phyloP scores from a whole-genome alignment of 225 moss, liverwort and hornwort genomes.

The Physcomitrellopsis africana region DNA sequence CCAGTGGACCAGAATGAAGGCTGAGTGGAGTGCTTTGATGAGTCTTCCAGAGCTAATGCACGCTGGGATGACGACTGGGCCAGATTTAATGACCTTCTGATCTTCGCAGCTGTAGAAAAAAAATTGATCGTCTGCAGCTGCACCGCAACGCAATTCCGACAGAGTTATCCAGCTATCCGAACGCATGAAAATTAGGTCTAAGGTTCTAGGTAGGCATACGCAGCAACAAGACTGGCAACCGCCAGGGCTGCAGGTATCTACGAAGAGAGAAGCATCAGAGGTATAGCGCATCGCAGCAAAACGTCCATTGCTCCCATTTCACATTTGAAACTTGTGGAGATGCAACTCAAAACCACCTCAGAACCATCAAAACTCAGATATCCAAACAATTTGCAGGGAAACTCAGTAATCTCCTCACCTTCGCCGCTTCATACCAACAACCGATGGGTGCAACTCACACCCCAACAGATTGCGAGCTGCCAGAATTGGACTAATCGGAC shows the following conservation, averaged over 20 bases:
- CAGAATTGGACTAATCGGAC: no score
- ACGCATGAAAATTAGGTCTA: constrained; percentile 28
- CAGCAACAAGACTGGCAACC: constrained; percentile 16
- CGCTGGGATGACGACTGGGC: constrained; percentile 34
- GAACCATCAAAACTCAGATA: constrained; percentile 12
- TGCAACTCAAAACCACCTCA: constrained; percentile 17
- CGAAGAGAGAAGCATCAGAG: background rate
- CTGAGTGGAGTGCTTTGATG: constrained; percentile 16
- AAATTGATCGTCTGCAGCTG: constrained; percentile 22
- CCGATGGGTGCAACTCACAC: constrained; percentile 11
- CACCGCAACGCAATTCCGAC: constrained; percentile 26
- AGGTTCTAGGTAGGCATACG: background rate
- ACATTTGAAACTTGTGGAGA: constrained; percentile 7
- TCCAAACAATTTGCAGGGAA: constrained; percentile 11
- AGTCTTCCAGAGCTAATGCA: constrained; percentile 38
- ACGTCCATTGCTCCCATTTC: background rate
- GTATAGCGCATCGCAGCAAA: background rate
- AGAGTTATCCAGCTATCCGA: background rate
- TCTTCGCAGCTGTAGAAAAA: background rate
- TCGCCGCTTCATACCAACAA: constrained; percentile 36
- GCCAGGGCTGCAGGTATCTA: background rate
- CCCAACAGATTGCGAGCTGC: background rate
- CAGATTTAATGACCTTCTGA: constrained; percentile 31
- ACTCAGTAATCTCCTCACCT: constrained; percentile 31
- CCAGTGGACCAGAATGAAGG: constrained; percentile 24